Percentiles rank a stretch among this genome's conserved stretches.
Conservation (phyloP, 768 basidiomycete genomes). For the Arthromyces matolae region DNA sequence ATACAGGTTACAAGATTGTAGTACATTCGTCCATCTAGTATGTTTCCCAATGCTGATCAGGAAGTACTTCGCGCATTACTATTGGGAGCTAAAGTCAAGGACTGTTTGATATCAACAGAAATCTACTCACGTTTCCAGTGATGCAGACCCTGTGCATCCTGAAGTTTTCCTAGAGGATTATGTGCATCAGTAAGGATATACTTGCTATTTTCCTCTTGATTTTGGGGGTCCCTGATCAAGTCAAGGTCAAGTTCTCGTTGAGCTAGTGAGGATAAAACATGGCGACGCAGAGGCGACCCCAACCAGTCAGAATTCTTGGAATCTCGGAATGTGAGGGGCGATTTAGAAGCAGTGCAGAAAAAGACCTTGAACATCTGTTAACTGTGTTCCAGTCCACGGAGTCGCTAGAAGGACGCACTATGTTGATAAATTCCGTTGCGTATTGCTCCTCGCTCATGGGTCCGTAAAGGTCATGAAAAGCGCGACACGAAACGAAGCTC, state of each 20-base stretch:
- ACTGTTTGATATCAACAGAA: background rate
- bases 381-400: background rate
- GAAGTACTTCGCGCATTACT: slow-evolving; percentile 81
- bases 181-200: slow-evolving; percentile 59
- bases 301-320: slow-evolving; percentile 58
- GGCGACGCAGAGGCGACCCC: slow-evolving; percentile 61
- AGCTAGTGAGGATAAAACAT: slow-evolving; percentile 50
- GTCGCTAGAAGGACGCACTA: slow-evolving; percentile 58
- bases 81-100: slow-evolving; percentile 3
- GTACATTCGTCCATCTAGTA: slow-evolving; percentile 38
- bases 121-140: slow-evolving; percentile 71
- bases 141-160: slow-evolving; percentile 56
- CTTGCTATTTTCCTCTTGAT: slow-evolving; percentile 35
- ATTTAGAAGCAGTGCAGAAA: slow-evolving; percentile 65
- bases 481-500: slow-evolving; percentile 76
- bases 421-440: slow-evolving; percentile 59
- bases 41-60: slow-evolving; percentile 73
- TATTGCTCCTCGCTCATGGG: slow-evolving; percentile 43
- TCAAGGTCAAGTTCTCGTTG: slow-evolving; percentile 52
- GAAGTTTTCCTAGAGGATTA: slow-evolving; percentile 64
- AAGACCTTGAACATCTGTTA: slow-evolving; percentile 52
- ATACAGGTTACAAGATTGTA: no score
- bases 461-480: slow-evolving; percentile 69
- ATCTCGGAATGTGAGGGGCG: slow-evolving; percentile 56
- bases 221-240: slow-evolving; percentile 30